Percentiles rank a stretch among this genome's conserved stretches.
These are phyloP conservation scores for Xylaria telfairii DNA, from an alignment of 495 filamentous ascomycete species.

Conservation along the genomic window DNA sequence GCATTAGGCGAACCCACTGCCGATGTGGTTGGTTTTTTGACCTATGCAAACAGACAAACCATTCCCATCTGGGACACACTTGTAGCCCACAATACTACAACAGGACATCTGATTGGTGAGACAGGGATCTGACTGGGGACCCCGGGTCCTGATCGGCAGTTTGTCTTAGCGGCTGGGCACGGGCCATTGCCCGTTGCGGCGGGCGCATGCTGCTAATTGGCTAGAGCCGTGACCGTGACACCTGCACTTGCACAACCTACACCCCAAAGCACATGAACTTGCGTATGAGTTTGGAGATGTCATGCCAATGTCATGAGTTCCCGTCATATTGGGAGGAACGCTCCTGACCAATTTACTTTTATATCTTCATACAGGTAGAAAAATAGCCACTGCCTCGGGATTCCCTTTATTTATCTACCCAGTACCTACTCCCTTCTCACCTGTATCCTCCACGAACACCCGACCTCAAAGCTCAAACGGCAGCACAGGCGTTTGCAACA, in stretches of 20 bases:
- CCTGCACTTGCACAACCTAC: not conserved
- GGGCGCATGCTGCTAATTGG: constrained; percentile 18
- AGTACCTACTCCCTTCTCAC: not conserved
- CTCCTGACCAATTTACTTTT: not conserved
- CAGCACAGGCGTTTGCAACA: not conserved
- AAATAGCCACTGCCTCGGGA: not conserved
- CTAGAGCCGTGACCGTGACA: not conserved
- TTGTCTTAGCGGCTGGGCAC: constrained; percentile 17
- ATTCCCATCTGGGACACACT: not conserved
- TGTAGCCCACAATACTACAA: not conserved
- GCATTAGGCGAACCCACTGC: not conserved
- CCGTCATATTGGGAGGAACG: not conserved
- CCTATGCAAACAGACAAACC: not conserved
- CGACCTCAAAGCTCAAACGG: not conserved
- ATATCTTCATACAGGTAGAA: not conserved
- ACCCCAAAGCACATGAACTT: constrained; percentile 8
- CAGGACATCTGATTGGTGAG: not conserved
- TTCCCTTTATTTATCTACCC: not conserved
- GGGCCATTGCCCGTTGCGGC: constrained; percentile 24
- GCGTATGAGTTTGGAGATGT: constrained; percentile 5
- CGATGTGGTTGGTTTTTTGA: not conserved
- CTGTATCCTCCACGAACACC: not conserved
- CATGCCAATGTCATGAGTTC: constrained; percentile 2
- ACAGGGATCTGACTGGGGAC: not conserved
- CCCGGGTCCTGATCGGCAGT: not conserved